Percentiles rank a stretch among this genome's conserved stretches.
phyloP scores from a whole-genome alignment of 768 basidiomycete species.

The Auricularia heimuer region DNA sequence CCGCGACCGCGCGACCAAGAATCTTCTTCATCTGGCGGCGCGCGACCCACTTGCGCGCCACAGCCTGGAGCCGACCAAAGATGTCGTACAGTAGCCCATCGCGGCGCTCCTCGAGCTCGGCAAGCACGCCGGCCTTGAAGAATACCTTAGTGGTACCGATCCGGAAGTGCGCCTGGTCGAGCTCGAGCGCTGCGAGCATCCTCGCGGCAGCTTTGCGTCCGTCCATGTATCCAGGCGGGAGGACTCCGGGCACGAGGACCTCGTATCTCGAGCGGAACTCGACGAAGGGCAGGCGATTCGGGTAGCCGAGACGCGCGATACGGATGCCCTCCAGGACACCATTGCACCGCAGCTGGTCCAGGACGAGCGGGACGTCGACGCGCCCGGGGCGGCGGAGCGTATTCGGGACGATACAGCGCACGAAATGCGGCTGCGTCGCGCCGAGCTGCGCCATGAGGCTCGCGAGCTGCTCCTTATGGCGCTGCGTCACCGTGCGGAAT shows the following conservation, averaged over 20 bases:
- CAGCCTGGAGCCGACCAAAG: slow-evolving; percentile 81
- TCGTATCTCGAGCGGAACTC: slow-evolving; percentile 98
- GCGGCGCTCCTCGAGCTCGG: slow-evolving; percentile 87
- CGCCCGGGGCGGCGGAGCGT: slow-evolving; percentile 80
- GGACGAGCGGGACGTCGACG: slow-evolving; percentile 86
- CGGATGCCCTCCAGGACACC: slow-evolving; percentile 98
- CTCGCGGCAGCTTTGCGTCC: slow-evolving; percentile 87
- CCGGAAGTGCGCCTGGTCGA: slow-evolving; percentile 76
- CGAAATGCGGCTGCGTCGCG: slow-evolving; percentile 95
- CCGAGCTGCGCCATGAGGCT: slow-evolving; percentile 86
- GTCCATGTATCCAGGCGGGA: slow-evolving; percentile 95
- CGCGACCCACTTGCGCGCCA: slow-evolving; percentile 75
- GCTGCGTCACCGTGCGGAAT: slow-evolving; percentile 89
- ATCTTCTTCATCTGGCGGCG: slow-evolving; percentile 90
- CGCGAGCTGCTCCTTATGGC: slow-evolving; percentile 91
- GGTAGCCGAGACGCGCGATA: slow-evolving; percentile 94
- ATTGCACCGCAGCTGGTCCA: slow-evolving; percentile 95
- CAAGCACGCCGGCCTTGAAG: slow-evolving; percentile 96
- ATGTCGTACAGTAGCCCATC: slow-evolving; percentile 83
- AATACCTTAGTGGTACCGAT: slow-evolving; percentile 97
- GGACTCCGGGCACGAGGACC: slow-evolving; percentile 85
- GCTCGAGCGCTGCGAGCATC: slow-evolving; percentile 82
- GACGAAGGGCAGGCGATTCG: slow-evolving; percentile 91
- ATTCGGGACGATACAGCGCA: slow-evolving; percentile 97
- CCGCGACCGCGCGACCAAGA: slow-evolving; percentile 82